Conservation (phyloP, 73 alveolate genomes). For the Paramecium caudatum region DNA sequence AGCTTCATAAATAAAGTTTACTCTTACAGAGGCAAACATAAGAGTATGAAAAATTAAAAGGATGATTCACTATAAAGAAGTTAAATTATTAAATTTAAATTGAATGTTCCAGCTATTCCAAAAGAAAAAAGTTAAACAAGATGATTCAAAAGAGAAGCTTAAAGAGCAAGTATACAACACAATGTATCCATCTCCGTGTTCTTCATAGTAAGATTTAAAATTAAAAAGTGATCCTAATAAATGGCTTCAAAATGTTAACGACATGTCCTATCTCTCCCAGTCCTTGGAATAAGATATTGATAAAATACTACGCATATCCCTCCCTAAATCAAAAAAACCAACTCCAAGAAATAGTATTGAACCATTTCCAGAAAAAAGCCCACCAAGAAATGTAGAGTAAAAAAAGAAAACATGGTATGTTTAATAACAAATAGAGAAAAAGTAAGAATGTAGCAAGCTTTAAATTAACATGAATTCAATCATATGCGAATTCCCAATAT, state of each 20-base stretch:
- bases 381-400: neutral
- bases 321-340: neutral
- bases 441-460: neutral
- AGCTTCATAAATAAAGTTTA: neutral
- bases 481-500: conserved; percentile 31
- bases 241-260: conserved; percentile 46
- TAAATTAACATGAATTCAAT: conserved; percentile 26
- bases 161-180: neutral
- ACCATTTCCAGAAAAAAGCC: neutral
- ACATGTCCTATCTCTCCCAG: conserved; percentile 6
- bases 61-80: conserved; percentile 19
- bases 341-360: neutral
- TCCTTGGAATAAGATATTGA: conserved; percentile 10
- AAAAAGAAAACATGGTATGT: conserved; percentile 36
- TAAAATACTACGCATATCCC: neutral
- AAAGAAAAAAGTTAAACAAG: neutral
- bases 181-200: conserved; percentile 47
- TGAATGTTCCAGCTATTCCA: neutral
- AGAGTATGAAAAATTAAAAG: neutral
- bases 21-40: neutral
- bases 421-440: neutral
- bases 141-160: conserved; percentile 7
- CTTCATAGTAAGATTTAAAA: neutral
- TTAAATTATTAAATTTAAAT: conserved; percentile 39
- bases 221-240: conserved; percentile 32